Base-by-base conservation (phyloP, 345 rosid genomes). In the Acer yangbiense region DNA sequence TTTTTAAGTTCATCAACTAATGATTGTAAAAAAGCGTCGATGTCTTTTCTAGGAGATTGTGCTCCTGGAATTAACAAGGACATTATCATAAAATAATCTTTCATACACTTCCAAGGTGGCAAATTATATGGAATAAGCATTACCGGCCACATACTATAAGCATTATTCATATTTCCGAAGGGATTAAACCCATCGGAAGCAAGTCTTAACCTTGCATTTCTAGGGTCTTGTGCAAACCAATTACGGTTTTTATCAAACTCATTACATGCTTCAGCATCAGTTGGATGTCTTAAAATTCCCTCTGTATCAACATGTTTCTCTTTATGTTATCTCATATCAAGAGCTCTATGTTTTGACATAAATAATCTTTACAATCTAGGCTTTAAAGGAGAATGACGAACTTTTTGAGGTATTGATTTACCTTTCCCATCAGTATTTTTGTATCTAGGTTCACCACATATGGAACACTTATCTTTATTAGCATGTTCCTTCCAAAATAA, bases 101-200 rank as follows among this genome's bases (percentile, higher is more conserved):
- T 76, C 46, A 35, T 58, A 66, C 65, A 76, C 1, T 60, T 43
- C 80, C 75, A 79, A 1, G 66, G 68, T 2, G 70, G 62, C 10
- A 82, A 58, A 13, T 78, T 69, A 58, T 75, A 82, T 6, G n/a
- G 43, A 6, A 78, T 9, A 1, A 74, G 17, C 5, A 78, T n/a
- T 2, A 78, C 21, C 3, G 48, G 77, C 69, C 73, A 81, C 2
- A 23, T 65, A 29, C 77, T 72, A 27, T 79, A 21, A 3, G 8
- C 0, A 0, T 20, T 9, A 25, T 73, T 79, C 66, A 73, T 65
- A 7, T 18, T 73, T 10, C 72, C 32, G 10, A 70, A 80, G 1
- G 73, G 62, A 9, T 80, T 61, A 43, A 80, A 70, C 0, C 71
- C 46, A 76, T 76, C n/a, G 12, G 12, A 25, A 2, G 54, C 16